phyloP scores from a whole-genome alignment of 306 rosid genomes.

The Corylus americana region DNA sequence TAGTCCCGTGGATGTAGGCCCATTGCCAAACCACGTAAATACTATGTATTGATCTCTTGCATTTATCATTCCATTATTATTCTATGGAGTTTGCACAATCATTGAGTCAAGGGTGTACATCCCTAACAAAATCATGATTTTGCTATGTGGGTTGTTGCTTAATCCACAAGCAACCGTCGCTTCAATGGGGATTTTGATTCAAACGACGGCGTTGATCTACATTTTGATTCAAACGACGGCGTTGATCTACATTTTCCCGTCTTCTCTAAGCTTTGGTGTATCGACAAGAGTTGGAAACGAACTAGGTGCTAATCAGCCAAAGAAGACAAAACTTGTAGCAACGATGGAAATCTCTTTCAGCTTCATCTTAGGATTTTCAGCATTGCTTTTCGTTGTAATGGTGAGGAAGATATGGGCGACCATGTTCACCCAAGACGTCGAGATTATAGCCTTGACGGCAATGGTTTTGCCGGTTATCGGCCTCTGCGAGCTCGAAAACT shows the following conservation, averaged over 20 bases:
- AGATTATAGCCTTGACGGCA: conserved; percentile 68
- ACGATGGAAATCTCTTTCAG: conserved; percentile 62
- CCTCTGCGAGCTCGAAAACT: conserved; percentile 84
- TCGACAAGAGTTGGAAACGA: conserved; percentile 93
- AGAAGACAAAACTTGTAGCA: conserved; percentile 58
- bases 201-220: conserved; percentile 44
- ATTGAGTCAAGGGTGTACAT: too few relatives aligned
- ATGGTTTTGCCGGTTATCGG: conserved; percentile 79
- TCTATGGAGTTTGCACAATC: too few relatives aligned
- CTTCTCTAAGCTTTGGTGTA: conserved; percentile 77
- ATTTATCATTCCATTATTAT: too few relatives aligned
- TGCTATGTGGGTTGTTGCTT: conserved; percentile 72
- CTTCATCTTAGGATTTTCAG: conserved; percentile 57
- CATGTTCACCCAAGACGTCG: conserved; percentile 68
- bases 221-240: conserved; percentile 9
- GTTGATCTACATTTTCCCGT: conserved; percentile 85
- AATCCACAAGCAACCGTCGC: conserved; percentile 88
- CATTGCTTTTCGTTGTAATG: conserved; percentile 54
- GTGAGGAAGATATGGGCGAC: conserved; percentile 75
- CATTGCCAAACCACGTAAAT: too few relatives aligned
- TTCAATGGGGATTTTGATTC: conserved; percentile 90
- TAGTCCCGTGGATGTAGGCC: too few relatives aligned
- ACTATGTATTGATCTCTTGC: too few relatives aligned
- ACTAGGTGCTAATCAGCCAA: conserved; percentile 67
- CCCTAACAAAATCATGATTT: conserved; percentile 54